Percentiles rank a stretch among this genome's conserved stretches.
Conservation (phyloP, 2,329 filamentous ascomycete genomes). For the Capronia epimyces region DNA sequence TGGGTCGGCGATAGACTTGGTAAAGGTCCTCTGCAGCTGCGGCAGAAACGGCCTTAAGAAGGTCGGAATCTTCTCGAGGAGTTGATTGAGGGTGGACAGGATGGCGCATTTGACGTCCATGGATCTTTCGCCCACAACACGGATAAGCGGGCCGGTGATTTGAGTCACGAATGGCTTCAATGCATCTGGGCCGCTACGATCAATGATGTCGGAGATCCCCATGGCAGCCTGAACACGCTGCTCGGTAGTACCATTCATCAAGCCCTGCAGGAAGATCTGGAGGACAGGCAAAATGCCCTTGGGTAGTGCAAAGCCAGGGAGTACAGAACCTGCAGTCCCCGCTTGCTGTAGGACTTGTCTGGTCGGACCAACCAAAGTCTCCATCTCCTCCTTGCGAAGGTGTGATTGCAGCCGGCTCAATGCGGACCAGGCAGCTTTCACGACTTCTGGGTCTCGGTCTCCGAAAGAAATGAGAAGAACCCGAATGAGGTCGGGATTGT, state of each 20-base stretch:
- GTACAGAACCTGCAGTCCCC: slow-evolving; percentile 74
- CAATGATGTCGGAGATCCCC: slow-evolving; percentile 91
- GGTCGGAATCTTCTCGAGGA: slow-evolving; percentile 92
- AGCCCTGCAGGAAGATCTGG: slow-evolving; percentile 93
- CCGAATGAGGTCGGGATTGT: slow-evolving; percentile 92
- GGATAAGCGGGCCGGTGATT: slow-evolving; percentile 93
- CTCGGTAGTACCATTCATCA: slow-evolving; percentile 92
- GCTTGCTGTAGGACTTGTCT: slow-evolving; percentile 81
- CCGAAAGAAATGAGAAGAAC: slow-evolving; percentile 87
- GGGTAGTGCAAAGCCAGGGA: slow-evolving; percentile 81
- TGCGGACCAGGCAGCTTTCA: slow-evolving; percentile 84
- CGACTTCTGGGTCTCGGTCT: slow-evolving; percentile 73
- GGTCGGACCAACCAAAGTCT: slow-evolving; percentile 79
- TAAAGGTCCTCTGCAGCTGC: slow-evolving; percentile 93
- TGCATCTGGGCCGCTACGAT: slow-evolving; percentile 79
- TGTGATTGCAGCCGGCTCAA: slow-evolving; percentile 81
- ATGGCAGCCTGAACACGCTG: slow-evolving; percentile 88
- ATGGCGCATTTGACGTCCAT: slow-evolving; percentile 93
- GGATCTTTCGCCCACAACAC: slow-evolving; percentile 93
- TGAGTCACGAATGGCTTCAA: slow-evolving; percentile 94
- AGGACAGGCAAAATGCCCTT: slow-evolving; percentile 96
- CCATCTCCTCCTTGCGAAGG: slow-evolving; percentile 96
- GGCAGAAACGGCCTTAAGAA: slow-evolving; percentile 96
- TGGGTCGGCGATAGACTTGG: slow-evolving; percentile 87
- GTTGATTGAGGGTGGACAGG: slow-evolving; percentile 84